Base-by-base conservation (phyloP, 2,329 filamentous ascomycete genomes). In the Fusarium goolgardi region DNA sequence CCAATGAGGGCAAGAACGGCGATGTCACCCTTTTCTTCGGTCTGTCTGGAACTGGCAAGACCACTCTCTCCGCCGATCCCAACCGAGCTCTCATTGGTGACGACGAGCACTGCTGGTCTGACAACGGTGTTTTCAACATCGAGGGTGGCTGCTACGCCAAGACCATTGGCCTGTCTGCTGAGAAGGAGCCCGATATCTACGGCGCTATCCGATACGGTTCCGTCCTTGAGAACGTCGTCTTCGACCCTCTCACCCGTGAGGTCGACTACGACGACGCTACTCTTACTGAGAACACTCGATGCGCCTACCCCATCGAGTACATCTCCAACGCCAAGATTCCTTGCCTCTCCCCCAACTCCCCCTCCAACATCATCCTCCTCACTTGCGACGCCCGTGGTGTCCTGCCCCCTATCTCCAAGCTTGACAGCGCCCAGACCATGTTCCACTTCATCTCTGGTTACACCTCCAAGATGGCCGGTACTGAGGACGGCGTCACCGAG, bases 361-460 rank as follows among this genome's bases (percentile, higher is more conserved):
- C 96, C 73, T 91, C 87, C 81, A 99, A 99, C 89, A 98, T 99
- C 82, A 92, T 99, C 78, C 91, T 99, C 74, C 90, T 99, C 75
- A 99, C 96, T 67, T 99, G 96, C 84, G 96, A 99, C 77, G 96
- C 96, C 63, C 93, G 96, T 73, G 96, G 96, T 85, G 96, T 99
- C 50, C 90, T 99, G 58, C 96, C 96, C 59, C 96, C 96, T 49
- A 98, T 99, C 83, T 97, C 94, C 76, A 98, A 98, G 87, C 91
- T 99, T 79, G 90, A 91, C 85, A 88, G 91, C 70, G 89, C 93
- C 76, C 96, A 98, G 85, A 97, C 94, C 81, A 98, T 99, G 95
- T 99, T 98, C 91, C 96, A 99, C 88, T 99, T 99, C 90, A 99
- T 99, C 83, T 97, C 93, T 20, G 96, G 96, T 75, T 99, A 99